These are phyloP conservation scores for Rhizopus delemar DNA, from an alignment of 371 early-diverging fungal species.

Conservation along the genomic window DNA sequence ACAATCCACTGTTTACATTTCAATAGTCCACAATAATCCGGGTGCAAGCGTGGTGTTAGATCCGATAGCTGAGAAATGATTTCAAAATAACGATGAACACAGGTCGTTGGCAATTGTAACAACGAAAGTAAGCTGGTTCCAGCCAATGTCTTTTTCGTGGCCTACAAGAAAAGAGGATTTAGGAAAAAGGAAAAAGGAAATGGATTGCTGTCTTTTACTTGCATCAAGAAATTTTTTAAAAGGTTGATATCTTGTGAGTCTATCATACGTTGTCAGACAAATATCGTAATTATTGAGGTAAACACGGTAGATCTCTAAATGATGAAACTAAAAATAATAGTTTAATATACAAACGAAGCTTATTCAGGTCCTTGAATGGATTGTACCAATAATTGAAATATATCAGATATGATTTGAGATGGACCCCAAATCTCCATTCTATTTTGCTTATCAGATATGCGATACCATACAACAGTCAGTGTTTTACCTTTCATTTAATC, in stretches of 20 bases:
- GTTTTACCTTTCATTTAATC: slow-evolving; percentile 40
- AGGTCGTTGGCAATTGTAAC: slow-evolving; percentile 40
- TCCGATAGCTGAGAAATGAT: slow-evolving; percentile 34
- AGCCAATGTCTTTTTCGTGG: slow-evolving; percentile 26
- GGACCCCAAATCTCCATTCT: slow-evolving; percentile 39
- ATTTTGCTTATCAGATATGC: neutral
- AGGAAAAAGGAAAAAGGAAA: neutral
- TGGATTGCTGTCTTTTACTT: slow-evolving; percentile 16
- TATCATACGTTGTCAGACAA: slow-evolving; percentile 45
- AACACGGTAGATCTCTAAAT: slow-evolving; percentile 30
- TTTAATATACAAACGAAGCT: neutral
- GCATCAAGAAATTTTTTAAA: slow-evolving; percentile 53
- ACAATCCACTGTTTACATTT: slow-evolving; percentile 34
- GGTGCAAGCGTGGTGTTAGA: slow-evolving; percentile 40
- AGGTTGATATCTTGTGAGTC: slow-evolving; percentile 41
- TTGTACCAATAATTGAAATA: slow-evolving; percentile 33
- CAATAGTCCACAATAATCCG: slow-evolving; percentile 38
- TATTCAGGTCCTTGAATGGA: neutral
- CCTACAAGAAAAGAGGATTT: slow-evolving; percentile 6
- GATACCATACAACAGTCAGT: neutral
- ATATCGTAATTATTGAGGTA: slow-evolving; percentile 45
- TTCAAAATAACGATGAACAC: slow-evolving; percentile 41
- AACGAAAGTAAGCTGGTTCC: slow-evolving; percentile 36
- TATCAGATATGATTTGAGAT: slow-evolving; percentile 35
- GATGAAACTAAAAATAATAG: slow-evolving; percentile 33